Evolutionary conservation across 2,329 filamentous ascomycete species (phyloP).

Genomic region (Geoglossum cookeanum): DNA sequence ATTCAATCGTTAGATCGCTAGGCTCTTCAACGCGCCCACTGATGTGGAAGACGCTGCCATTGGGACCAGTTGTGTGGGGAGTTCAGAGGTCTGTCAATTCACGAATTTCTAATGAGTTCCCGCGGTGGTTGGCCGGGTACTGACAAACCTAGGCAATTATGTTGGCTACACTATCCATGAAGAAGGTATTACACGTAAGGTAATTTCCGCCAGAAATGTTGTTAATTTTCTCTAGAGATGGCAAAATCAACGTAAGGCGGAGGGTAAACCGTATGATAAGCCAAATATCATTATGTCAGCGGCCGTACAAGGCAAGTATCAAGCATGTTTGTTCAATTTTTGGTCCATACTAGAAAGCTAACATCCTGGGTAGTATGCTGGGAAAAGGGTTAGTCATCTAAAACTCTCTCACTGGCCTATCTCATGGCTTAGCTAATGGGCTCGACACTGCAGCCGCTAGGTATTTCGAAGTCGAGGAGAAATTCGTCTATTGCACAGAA

Average conservation of each 20-base stretch:
- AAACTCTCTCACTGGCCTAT: conserved; percentile 13
- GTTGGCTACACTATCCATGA: conserved; percentile 57
- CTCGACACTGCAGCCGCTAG: conserved; percentile 34
- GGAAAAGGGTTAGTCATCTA: conserved; percentile 43
- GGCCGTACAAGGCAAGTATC: conserved; percentile 47
- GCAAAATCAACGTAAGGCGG: conserved; percentile 69
- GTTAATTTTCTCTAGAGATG: conserved; percentile 34
- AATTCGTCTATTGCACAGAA: conserved; percentile 46
- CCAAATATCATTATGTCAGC: conserved; percentile 95
- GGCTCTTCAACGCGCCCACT: conserved; percentile 64
- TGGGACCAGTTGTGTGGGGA: conserved; percentile 76
- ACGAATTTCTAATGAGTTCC: background rate
- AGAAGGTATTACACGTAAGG: conserved; percentile 31
- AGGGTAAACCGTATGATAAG: conserved; percentile 57
- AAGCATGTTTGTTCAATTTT: background rate
- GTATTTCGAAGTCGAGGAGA: conserved; percentile 88
- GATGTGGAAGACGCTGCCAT: conserved; percentile 40
- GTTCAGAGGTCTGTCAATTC: conserved; percentile 38
- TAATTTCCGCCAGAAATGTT: background rate
- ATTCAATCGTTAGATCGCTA: conserved; percentile 40
- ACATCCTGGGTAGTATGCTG: conserved; percentile 48
- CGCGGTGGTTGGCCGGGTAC: background rate
- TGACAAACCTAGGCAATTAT: conserved; percentile 22
- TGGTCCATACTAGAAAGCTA: background rate
- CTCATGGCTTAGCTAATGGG: background rate